Percentiles rank a stretch among this genome's conserved stretches.
Conservation (phyloP, 176 grass and related monocot species). For the Lolium multiflorum region DNA sequence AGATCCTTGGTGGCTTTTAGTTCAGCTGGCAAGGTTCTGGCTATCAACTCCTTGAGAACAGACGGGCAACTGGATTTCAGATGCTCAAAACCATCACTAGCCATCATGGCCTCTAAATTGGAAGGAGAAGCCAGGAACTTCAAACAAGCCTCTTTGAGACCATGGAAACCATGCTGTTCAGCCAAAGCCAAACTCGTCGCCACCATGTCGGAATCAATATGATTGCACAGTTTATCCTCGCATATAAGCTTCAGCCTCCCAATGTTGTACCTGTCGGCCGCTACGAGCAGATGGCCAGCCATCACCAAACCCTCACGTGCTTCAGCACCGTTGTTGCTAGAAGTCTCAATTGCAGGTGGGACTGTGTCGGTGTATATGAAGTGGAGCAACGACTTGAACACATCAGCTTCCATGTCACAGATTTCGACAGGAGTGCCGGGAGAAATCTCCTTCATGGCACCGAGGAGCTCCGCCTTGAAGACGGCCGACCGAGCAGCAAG, state of each 20-base stretch:
- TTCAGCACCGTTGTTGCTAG: not conserved
- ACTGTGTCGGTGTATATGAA: conserved; percentile 7
- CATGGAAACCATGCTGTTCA: not conserved
- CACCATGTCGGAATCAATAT: not conserved
- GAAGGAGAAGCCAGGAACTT: too few species aligned
- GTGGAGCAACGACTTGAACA: not conserved
- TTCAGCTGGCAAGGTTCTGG: not conserved
- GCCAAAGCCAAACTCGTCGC: not conserved
- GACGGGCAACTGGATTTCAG: conserved; percentile 18
- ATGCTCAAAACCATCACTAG: not conserved
- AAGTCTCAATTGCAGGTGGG: not conserved
- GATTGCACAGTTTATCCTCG: not conserved
- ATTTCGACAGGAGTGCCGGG: not conserved
- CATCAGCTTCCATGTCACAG: conserved; percentile 4
- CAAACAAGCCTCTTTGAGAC: not conserved
- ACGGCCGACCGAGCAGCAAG: not conserved
- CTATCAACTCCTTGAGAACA: conserved; percentile 12
- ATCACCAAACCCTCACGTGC: not conserved
- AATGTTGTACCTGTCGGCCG: not conserved
- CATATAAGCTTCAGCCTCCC: not conserved
- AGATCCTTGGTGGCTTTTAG: not conserved
- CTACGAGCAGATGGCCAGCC: not conserved
- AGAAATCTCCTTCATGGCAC: not conserved
- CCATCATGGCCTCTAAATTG: too few species aligned
- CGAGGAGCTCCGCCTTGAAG: conserved; percentile 18